Conservation (phyloP, 805 yeast species). For the Isabelozyma rhagii region DNA sequence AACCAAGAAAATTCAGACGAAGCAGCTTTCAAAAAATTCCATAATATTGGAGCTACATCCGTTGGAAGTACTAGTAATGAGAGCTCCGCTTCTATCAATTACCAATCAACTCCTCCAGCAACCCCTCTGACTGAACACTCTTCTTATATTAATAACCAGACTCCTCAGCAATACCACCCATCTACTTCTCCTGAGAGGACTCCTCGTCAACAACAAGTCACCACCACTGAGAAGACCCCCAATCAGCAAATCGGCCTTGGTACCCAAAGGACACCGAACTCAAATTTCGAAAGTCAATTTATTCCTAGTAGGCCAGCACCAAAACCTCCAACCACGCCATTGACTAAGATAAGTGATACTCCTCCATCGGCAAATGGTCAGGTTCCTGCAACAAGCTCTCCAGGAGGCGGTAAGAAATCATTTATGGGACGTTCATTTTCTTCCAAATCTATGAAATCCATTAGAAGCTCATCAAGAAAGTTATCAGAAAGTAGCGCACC, state of each 20-base stretch:
- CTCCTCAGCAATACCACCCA: constrained; percentile 1
- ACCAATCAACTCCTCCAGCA: constrained; percentile 23
- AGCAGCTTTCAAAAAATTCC: constrained; percentile 41
- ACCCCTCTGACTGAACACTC: constrained; percentile 1
- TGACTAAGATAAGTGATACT: background rate
- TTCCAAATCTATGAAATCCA: constrained; percentile 33
- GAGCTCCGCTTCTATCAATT: constrained; percentile 19
- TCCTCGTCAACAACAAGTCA: constrained; percentile 1
- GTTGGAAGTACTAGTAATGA: constrained; percentile 3
- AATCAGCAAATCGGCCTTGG: background rate
- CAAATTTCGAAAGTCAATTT: constrained; percentile 41
- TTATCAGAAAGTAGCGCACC: constrained; percentile 14
- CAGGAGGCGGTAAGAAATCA: constrained; percentile 11
- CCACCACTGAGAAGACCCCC: background rate
- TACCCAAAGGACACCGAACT: constrained; percentile 23
- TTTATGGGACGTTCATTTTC: constrained; percentile 36
- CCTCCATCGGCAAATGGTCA: constrained; percentile 1
- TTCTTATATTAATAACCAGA: constrained; percentile 1
- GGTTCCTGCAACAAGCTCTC: constrained; percentile 4
- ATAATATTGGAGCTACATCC: constrained; percentile 16
- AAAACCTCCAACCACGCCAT: constrained; percentile 42
- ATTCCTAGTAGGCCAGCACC: constrained; percentile 72
- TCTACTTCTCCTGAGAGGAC: background rate
- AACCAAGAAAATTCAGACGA: constrained; percentile 42
- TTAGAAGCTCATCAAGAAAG: constrained; percentile 23